phyloP scores from a whole-genome alignment of 768 basidiomycete species.

The Saitozyma podzolica region DNA sequence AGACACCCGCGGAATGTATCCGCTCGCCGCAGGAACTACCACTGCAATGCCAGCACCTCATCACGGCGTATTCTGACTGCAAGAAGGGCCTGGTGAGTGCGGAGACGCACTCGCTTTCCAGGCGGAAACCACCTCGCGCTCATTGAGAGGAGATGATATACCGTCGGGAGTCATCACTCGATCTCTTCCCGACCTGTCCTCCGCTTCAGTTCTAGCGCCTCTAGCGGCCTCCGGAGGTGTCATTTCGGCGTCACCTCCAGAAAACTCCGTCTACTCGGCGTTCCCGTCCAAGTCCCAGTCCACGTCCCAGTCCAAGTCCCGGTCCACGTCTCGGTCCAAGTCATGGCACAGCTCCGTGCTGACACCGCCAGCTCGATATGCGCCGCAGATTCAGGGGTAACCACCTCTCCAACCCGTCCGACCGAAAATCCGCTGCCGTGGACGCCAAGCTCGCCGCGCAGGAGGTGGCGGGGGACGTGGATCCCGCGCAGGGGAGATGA shows the following conservation, averaged over 20 bases:
- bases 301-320: too few species aligned
- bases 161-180: not conserved
- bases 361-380: constrained; percentile 45
- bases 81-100: constrained; percentile 51
- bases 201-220: not conserved
- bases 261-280: too few species aligned
- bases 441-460: not conserved
- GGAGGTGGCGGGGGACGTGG: not conserved
- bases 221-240: too few species aligned
- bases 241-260: too few species aligned
- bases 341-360: not conserved
- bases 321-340: too few species aligned
- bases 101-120: not conserved
- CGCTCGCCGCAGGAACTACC: constrained; percentile 41
- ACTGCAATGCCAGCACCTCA: constrained; percentile 48
- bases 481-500: too few species aligned
- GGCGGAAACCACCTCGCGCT: not conserved
- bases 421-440: not conserved
- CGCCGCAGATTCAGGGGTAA: constrained; percentile 50
- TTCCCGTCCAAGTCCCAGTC: too few species aligned
- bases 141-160: not conserved
- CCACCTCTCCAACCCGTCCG: constrained; percentile 26
- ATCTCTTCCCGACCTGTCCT: not conserved
- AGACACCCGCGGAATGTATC: constrained; percentile 47
- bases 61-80: constrained; percentile 46